Evolutionary conservation across 139 green algal species (phyloP).

Genomic region (Coelastrella sp.): DNA sequence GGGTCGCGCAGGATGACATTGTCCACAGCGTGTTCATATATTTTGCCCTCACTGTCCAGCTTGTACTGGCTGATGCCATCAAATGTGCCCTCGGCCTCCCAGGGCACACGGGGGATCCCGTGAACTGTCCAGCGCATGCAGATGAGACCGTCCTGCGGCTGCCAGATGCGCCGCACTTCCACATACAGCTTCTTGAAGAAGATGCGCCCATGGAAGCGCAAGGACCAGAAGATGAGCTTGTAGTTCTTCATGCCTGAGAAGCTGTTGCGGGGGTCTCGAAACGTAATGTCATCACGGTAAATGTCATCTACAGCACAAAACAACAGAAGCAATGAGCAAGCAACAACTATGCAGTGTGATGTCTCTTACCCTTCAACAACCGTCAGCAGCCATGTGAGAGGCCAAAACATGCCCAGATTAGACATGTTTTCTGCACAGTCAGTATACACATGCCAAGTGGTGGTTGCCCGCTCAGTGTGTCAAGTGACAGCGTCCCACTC

Average conservation of each 20-base stretch:
- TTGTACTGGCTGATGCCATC: conserved; percentile 95
- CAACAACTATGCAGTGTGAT: not conserved
- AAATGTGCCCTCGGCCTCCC: conserved; percentile 88
- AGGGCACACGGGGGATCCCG: conserved; percentile 87
- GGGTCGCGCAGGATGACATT: conserved; percentile 87
- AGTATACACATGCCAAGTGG: too few relatives aligned
- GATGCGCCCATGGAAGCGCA: conserved; percentile 90
- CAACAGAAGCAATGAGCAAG: not conserved
- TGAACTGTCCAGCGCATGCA: conserved; percentile 90
- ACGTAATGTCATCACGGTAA: conserved; percentile 94
- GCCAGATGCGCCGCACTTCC: conserved; percentile 93
- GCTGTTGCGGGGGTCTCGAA: conserved; percentile 85
- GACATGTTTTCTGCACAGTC: too few relatives aligned
- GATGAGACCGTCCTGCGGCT: conserved; percentile 87
- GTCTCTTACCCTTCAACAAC: too few relatives aligned
- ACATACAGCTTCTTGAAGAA: conserved; percentile 92
- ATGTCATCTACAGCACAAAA: conserved; percentile 60
- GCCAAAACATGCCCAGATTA: too few relatives aligned
- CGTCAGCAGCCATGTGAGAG: too few relatives aligned
- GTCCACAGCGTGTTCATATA: conserved; percentile 91
- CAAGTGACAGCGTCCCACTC: too few relatives aligned
- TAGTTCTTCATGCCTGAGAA: conserved; percentile 93
- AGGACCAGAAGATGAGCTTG: conserved; percentile 90
- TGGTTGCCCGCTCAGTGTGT: too few relatives aligned
- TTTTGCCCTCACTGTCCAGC: conserved; percentile 80